Percentiles rank a stretch among this genome's conserved stretches.
These are phyloP conservation scores for Mycocentrospora acerina DNA, from an alignment of 2,329 filamentous ascomycete genomes.

Conservation along the genomic window DNA sequence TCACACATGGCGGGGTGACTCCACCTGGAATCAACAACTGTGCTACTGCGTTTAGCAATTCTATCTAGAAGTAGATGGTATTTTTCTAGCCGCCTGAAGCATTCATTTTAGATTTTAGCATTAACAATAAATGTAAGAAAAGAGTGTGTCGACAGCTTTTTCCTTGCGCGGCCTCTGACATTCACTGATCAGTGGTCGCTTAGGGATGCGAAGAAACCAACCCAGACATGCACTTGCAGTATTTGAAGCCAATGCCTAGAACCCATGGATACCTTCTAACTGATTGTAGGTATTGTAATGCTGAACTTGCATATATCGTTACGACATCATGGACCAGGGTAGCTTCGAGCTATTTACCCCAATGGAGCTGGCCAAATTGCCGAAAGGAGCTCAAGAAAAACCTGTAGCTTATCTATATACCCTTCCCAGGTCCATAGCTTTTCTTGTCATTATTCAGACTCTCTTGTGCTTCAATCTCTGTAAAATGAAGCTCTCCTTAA, in stretches of 20 bases:
- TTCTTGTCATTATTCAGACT: constrained; percentile 3
- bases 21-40: constrained; percentile 7
- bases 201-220: too few species aligned
- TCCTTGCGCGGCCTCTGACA: too few species aligned
- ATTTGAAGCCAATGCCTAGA: constrained; percentile 9
- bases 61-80: too few species aligned
- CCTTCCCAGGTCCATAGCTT: constrained; percentile 7
- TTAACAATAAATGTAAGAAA: too few species aligned
- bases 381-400: constrained; percentile 34
- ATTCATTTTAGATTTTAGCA: too few species aligned
- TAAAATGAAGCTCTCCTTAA: constrained; percentile 31
- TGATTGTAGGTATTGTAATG: constrained; percentile 18
- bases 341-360: constrained; percentile 39
- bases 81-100: too few species aligned
- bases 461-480: constrained; percentile 1
- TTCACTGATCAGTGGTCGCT: too few species aligned
- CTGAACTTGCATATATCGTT: constrained; percentile 21
- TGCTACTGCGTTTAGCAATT: too few species aligned
- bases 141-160: too few species aligned
- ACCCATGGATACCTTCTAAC: constrained; percentile 15
- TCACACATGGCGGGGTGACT: constrained; percentile 30
- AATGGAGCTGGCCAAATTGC: constrained; percentile 31
- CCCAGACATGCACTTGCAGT: background rate
- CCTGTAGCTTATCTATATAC: constrained; percentile 23
- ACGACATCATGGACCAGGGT: constrained; percentile 21